Conservation (phyloP, 805 yeast species). For the Pichia cephalocereana region DNA sequence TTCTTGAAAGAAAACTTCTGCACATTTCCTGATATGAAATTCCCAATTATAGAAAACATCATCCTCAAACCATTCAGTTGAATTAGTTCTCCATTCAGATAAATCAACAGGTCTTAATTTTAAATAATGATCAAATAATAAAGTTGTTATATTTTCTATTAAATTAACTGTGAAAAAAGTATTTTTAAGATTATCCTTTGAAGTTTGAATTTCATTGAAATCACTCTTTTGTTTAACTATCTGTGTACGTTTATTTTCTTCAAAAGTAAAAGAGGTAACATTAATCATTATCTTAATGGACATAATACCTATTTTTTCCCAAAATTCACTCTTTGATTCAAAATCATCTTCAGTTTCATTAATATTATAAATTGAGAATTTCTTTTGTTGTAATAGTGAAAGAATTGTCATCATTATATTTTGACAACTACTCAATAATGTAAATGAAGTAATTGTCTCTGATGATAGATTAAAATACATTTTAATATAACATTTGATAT, state of each 20-base stretch:
- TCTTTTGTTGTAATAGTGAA: conserved; percentile 52
- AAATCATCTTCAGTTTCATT: conserved; percentile 31
- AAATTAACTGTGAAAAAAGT: conserved; percentile 52
- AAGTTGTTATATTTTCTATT: conserved; percentile 50
- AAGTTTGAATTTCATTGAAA: conserved; percentile 50
- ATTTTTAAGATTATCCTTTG: conserved; percentile 42
- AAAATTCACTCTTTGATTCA: conserved; percentile 31
- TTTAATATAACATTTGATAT: conserved; percentile 67
- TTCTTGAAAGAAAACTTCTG: conserved; percentile 76
- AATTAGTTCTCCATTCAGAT: conserved; percentile 75
- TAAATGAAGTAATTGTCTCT: conserved; percentile 59
- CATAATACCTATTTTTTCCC: conserved; percentile 68
- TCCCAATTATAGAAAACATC: conserved; percentile 74
- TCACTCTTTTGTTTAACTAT: conserved; percentile 54
- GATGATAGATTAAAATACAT: conserved; percentile 52
- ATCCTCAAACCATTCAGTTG: conserved; percentile 89
- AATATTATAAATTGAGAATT: conserved; percentile 48
- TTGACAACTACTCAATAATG: conserved; percentile 54
- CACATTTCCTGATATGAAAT: conserved; percentile 75
- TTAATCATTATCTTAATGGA: conserved; percentile 56
- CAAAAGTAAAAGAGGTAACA: conserved; percentile 50
- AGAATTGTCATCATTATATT: conserved; percentile 56
- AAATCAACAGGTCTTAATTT: conserved; percentile 66
- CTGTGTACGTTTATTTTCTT: conserved; percentile 42
- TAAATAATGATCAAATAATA: conserved; percentile 66